Percentiles rank a stretch among this genome's conserved stretches.
Evolutionary conservation across 2,329 filamentous ascomycete genomes (phyloP).

Genomic region (Colletotrichum orbiculare): DNA sequence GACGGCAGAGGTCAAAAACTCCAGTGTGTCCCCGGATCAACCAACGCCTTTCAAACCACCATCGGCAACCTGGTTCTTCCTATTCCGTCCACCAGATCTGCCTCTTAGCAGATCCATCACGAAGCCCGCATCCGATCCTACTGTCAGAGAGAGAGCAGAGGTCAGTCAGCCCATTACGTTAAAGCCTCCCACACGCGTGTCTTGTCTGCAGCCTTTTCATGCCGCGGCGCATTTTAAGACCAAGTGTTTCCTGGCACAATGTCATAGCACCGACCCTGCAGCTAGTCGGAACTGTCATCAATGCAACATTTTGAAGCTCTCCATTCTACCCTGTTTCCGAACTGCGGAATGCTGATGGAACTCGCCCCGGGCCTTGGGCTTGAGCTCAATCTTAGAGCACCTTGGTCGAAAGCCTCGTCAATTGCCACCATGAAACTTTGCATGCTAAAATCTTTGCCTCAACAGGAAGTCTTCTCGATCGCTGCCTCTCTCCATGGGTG

Average conservation of each 20-base stretch:
- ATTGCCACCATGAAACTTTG: too few species aligned
- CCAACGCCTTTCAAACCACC: conserved; percentile 38
- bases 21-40: conserved; percentile 36
- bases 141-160: conserved; percentile 19
- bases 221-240: too few species aligned
- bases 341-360: too few species aligned
- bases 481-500: conserved; percentile 7
- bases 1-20: conserved; percentile 35
- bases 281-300: too few species aligned
- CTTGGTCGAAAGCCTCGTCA: too few species aligned
- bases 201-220: not conserved
- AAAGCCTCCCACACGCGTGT: conserved; percentile 9
- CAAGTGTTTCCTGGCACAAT: too few species aligned
- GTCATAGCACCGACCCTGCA: too few species aligned
- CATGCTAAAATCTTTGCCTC: not conserved
- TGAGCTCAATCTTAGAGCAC: conserved; percentile 8
- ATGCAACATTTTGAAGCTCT: too few species aligned
- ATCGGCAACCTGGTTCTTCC: conserved; percentile 38
- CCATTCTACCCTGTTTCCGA: too few species aligned
- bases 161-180: conserved; percentile 32
- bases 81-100: conserved; percentile 37
- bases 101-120: conserved; percentile 36
- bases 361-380: conserved; percentile 2
- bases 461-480: conserved; percentile 19
- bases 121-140: conserved; percentile 32